These are phyloP conservation scores for Nicotiana rustica DNA, from an alignment of 305 asterid genomes.

Conservation along the genomic window DNA sequence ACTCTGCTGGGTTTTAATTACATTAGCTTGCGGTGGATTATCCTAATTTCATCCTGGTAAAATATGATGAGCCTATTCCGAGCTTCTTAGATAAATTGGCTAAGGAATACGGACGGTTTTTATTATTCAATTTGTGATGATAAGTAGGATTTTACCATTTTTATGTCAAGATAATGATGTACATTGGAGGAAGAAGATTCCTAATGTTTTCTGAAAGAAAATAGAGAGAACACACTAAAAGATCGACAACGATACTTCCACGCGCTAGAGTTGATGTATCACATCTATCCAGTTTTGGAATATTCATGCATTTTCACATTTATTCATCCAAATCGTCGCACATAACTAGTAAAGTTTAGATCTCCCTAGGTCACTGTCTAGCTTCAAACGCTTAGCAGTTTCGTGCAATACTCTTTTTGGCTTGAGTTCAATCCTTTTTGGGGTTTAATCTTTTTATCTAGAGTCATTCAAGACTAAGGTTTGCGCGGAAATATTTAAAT, in stretches of 20 bases:
- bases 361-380: not conserved
- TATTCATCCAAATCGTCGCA: not conserved
- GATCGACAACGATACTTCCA: not conserved
- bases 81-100: not conserved
- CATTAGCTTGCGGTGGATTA: not conserved
- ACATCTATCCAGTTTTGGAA: not conserved
- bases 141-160: not conserved
- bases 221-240: not conserved
- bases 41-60: conserved; percentile 6
- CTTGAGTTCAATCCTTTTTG: not conserved
- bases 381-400: not conserved
- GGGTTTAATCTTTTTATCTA: not conserved
- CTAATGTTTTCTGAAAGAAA: not conserved
- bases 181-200: conserved; percentile 23
- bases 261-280: not conserved
- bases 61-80: not conserved
- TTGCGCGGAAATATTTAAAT: not conserved
- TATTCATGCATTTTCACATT: not conserved
- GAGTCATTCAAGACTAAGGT: conserved; percentile 2
- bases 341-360: not conserved
- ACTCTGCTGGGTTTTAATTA: conserved; percentile 25
- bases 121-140: not conserved
- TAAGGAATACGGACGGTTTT: not conserved
- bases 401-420: not conserved
- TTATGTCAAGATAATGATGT: not conserved